These are phyloP conservation scores for Wickerhamiella shivajii DNA, from an alignment of 805 yeast genomes.

Conservation along the genomic window DNA sequence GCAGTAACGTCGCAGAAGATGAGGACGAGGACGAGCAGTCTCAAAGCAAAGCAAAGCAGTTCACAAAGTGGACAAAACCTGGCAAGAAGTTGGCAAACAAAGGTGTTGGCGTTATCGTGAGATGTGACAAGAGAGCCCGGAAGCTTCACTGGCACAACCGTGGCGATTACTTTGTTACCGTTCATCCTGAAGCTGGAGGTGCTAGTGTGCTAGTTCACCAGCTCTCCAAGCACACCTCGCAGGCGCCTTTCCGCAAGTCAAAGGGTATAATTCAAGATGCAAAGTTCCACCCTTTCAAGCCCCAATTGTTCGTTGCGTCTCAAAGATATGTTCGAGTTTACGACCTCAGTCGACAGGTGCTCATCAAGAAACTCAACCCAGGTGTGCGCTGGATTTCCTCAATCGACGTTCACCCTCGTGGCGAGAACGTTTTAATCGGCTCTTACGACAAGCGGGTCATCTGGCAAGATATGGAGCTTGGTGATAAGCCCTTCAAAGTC, in stretches of 20 bases:
- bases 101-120: slow-evolving; percentile 63
- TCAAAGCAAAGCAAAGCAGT: slow-evolving; percentile 19
- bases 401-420: slow-evolving; percentile 90
- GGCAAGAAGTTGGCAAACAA: slow-evolving; percentile 39
- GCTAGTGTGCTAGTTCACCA: slow-evolving; percentile 89
- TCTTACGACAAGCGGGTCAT: slow-evolving; percentile 89
- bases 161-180: slow-evolving; percentile 93
- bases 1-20: slow-evolving; percentile 20
- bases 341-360: slow-evolving; percentile 72
- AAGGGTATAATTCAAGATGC: slow-evolving; percentile 94
- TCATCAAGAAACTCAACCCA: slow-evolving; percentile 75
- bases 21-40: slow-evolving; percentile 25
- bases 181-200: slow-evolving; percentile 86
- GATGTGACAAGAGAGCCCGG: slow-evolving; percentile 52
- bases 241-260: slow-evolving; percentile 85
- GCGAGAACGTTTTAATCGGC: slow-evolving; percentile 84
- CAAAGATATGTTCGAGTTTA: slow-evolving; percentile 86
- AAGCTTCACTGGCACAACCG: slow-evolving; percentile 89
- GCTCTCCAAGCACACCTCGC: slow-evolving; percentile 83
- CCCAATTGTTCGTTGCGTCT: slow-evolving; percentile 84
- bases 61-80: slow-evolving; percentile 73
- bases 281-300: slow-evolving; percentile 91
- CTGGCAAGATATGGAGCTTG: slow-evolving; percentile 93
- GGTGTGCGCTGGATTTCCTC: slow-evolving; percentile 92
- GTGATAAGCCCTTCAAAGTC: slow-evolving; percentile 85